Conservation (phyloP, 176 grass and related monocot genomes). For the Alopecurus myosuroides region DNA sequence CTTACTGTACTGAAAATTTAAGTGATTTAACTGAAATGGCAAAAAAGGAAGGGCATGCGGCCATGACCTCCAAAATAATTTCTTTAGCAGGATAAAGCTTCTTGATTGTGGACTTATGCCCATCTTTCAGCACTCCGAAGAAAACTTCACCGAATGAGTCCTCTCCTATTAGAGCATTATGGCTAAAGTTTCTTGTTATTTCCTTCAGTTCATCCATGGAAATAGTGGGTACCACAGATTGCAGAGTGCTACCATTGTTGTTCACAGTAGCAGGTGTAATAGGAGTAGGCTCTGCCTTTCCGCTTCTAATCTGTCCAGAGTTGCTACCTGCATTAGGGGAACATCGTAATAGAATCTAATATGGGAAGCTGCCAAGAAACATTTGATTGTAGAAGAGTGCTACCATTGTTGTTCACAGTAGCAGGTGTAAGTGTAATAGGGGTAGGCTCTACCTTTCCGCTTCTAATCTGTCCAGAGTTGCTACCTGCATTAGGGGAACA, state of each 20-base stretch:
- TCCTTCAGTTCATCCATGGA: slow-evolving; percentile 47
- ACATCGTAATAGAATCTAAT: not conserved
- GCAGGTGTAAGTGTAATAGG: not conserved
- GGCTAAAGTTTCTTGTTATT: slow-evolving; percentile 57
- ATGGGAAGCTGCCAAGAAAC: not conserved
- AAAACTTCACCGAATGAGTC: slow-evolving; percentile 45
- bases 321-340: not conserved
- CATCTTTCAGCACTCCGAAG: slow-evolving; percentile 45
- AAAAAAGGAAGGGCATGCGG: not conserved
- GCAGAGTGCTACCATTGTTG: slow-evolving; percentile 26
- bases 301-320: not conserved
- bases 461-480: not conserved
- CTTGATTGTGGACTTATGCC: slow-evolving; percentile 43
- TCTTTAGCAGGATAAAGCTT: slow-evolving; percentile 40
- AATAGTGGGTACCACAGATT: slow-evolving; percentile 45
- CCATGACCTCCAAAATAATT: slow-evolving; percentile 32
- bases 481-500: not conserved
- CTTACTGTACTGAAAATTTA: not conserved
- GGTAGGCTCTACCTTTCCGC: not conserved
- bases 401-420: not conserved
- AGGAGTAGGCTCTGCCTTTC: not conserved
- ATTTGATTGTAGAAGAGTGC: not conserved
- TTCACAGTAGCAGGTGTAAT: not conserved
- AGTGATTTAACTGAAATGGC: not conserved
- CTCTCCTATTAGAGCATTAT: slow-evolving; percentile 42